These are phyloP conservation scores for Paraurostyla sp. DNA, from an alignment of 73 alveolate species.

Conservation along the genomic window DNA sequence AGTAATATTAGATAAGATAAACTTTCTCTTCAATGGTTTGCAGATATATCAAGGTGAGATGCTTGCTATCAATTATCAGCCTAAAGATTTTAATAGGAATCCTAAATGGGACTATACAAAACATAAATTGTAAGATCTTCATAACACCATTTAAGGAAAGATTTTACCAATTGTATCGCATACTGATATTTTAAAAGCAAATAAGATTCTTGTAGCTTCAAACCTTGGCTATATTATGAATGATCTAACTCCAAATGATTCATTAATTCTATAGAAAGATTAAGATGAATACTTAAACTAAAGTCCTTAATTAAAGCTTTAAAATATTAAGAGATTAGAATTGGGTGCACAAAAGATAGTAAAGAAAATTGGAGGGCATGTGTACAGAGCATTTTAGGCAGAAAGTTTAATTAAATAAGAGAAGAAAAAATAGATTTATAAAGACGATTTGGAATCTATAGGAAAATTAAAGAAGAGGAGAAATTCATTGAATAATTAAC, in stretches of 20 bases:
- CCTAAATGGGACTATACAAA: conserved; percentile 31
- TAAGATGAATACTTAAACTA: not conserved
- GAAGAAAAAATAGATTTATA: not conserved
- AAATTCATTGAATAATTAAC: no score
- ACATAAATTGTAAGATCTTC: not conserved
- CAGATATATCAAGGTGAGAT: not conserved
- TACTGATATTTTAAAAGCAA: not conserved
- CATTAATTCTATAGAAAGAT: not conserved
- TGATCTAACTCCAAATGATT: not conserved
- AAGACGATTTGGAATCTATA: not conserved
- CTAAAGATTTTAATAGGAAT: conserved; percentile 13
- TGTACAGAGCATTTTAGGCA: conserved; percentile 14
- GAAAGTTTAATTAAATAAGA: not conserved
- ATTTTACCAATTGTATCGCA: not conserved
- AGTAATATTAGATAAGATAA: not conserved
- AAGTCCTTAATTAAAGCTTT: not conserved
- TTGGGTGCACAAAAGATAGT: not conserved
- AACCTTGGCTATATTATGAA: not conserved
- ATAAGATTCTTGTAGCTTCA: not conserved
- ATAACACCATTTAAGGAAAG: conserved; percentile 22
- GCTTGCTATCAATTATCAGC: conserved; percentile 19
- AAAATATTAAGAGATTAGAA: not conserved
- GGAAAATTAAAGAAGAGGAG: not conserved
- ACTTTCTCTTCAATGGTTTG: conserved; percentile 18
- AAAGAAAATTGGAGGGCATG: conserved; percentile 22